phyloP scores from a whole-genome alignment of 2,329 filamentous ascomycete genomes.

The Fusarium continuum region DNA sequence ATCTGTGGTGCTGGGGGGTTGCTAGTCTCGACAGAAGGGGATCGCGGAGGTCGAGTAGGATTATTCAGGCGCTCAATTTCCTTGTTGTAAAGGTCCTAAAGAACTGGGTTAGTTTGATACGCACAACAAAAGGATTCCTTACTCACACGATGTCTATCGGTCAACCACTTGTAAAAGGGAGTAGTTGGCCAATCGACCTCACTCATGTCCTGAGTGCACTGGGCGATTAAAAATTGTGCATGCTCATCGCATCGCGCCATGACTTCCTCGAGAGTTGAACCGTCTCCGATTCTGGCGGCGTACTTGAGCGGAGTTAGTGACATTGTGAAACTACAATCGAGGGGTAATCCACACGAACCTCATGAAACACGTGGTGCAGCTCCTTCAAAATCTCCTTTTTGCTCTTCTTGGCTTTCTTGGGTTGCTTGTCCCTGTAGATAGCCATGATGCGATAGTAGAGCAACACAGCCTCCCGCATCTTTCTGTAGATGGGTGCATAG shows the following conservation, averaged over 20 bases:
- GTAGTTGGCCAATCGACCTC: conserved; percentile 56
- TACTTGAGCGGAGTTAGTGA: conserved; percentile 51
- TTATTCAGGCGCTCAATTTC: conserved; percentile 36
- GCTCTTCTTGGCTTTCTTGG: conserved; percentile 44
- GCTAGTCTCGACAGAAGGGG: conserved; percentile 31
- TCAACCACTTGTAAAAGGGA: conserved; percentile 60
- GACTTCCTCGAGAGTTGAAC: conserved; percentile 60
- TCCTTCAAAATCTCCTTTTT: conserved; percentile 45
- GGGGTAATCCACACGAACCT: conserved; percentile 33
- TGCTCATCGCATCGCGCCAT: conserved; percentile 58
- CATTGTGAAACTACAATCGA: background rate
- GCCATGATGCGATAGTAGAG: conserved; percentile 71
- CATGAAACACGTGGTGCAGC: conserved; percentile 46
- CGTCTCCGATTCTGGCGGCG: conserved; percentile 61
- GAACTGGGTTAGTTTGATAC: background rate
- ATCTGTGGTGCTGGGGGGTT: background rate
- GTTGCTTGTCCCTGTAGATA: conserved; percentile 56
- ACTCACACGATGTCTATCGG: conserved; percentile 52
- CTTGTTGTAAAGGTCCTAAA: conserved; percentile 43
- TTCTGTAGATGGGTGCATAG: conserved; percentile 65
- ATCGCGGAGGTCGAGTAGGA: conserved; percentile 23
- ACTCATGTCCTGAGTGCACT: conserved; percentile 54
- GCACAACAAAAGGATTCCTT: background rate
- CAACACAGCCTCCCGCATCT: conserved; percentile 70
- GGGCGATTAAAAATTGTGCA: conserved; percentile 61